Conservation (phyloP, 306 rosid species). For the Quercus ilex region DNA sequence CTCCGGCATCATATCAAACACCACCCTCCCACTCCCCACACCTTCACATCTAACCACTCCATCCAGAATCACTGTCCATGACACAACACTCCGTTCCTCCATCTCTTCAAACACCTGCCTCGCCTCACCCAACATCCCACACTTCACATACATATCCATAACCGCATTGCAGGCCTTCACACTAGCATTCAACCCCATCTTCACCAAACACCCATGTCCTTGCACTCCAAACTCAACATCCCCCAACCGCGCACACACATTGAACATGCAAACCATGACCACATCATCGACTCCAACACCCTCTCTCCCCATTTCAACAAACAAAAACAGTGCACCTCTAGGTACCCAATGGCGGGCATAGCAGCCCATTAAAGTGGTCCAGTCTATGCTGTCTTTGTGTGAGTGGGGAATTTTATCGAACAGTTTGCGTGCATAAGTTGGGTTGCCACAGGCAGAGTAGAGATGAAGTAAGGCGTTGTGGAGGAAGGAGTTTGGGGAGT, state of each 20-base stretch:
- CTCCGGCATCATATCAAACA: slow-evolving; percentile 69
- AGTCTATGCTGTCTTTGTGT: slow-evolving; percentile 63
- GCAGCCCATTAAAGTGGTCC: slow-evolving; percentile 58
- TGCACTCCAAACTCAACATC: slow-evolving; percentile 35
- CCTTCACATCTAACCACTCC: slow-evolving; percentile 62
- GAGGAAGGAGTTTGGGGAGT: slow-evolving; percentile 47
- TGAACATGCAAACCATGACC: slow-evolving; percentile 42
- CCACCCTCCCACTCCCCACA: slow-evolving; percentile 47
- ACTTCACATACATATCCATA: slow-evolving; percentile 71
- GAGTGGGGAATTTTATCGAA: slow-evolving; percentile 61
- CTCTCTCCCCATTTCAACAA: slow-evolving; percentile 42
- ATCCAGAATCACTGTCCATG: slow-evolving; percentile 74
- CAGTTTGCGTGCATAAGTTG: slow-evolving; percentile 31
- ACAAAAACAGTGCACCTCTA: slow-evolving; percentile 33
- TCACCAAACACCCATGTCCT: slow-evolving; percentile 42
- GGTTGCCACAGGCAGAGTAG: slow-evolving; percentile 14
- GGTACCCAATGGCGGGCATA: slow-evolving; percentile 31
- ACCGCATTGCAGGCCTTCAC: slow-evolving; percentile 52
- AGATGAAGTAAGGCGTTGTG: slow-evolving; percentile 61
- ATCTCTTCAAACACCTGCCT: slow-evolving; percentile 51
- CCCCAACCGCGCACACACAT: slow-evolving; percentile 44
- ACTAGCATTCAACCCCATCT: slow-evolving; percentile 36
- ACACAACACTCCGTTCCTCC: slow-evolving; percentile 53
- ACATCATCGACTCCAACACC: slow-evolving; percentile 41
- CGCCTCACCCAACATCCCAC: slow-evolving; percentile 46